Conservation (phyloP, 352 stramenopile species). For the Blastocystis sp. region DNA sequence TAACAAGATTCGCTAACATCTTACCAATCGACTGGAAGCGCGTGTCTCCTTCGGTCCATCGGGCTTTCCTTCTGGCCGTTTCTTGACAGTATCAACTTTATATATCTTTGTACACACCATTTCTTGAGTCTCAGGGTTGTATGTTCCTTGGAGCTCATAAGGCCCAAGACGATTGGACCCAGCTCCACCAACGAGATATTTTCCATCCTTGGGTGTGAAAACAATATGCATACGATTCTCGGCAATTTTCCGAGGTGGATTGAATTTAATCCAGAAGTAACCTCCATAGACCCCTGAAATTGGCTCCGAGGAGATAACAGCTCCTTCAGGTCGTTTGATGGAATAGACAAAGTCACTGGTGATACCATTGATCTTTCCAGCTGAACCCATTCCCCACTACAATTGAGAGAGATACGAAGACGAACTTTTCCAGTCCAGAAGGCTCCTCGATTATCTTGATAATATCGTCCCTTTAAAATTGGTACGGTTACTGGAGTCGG, state of each 20-base stretch:
- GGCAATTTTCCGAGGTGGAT: conserved; percentile 24
- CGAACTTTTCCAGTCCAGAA: conserved; percentile 26
- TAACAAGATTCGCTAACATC: neutral
- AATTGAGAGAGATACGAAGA: neutral
- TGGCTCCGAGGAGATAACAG: neutral
- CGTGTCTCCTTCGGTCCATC: neutral
- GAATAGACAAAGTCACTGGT: conserved; percentile 52
- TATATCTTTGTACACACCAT: conserved; percentile 31
- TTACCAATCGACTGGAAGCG: neutral
- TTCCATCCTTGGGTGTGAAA: conserved; percentile 23
- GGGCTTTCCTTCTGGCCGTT: neutral
- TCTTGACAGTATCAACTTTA: neutral
- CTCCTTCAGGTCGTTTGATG: neutral
- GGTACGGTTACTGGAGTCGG: neutral
- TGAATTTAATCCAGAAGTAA: conserved; percentile 62
- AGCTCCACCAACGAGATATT: neutral
- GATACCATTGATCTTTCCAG: conserved; percentile 1
- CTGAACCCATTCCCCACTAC: conserved; percentile 57
- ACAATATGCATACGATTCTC: conserved; percentile 40
- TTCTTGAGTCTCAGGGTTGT: conserved; percentile 34
- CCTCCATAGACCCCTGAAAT: conserved; percentile 40
- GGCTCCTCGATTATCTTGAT: neutral
- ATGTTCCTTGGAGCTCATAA: conserved; percentile 32
- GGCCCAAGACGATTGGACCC: conserved; percentile 36
- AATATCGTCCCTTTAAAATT: conserved; percentile 26